phyloP scores from a whole-genome alignment of 2,329 filamentous ascomycete species.

The Microthyrium microscopicum region DNA sequence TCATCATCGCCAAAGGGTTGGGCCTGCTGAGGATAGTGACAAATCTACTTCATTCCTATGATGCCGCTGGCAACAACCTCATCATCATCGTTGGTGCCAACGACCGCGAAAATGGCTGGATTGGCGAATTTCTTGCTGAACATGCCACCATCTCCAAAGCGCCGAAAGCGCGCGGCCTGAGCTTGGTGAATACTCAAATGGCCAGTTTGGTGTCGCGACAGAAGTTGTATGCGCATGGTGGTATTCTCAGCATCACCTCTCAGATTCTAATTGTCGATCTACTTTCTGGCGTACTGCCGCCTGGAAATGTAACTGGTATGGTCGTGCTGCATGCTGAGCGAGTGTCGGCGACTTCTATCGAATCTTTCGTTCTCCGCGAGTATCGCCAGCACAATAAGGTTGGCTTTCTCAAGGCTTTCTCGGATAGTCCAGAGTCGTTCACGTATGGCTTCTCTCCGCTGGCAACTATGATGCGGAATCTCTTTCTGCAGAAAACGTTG shows the following conservation, averaged over 20 bases:
- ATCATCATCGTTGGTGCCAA: constrained; percentile 79
- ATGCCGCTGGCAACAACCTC: constrained; percentile 86
- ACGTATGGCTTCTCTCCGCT: constrained; percentile 76
- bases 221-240: constrained; percentile 79
- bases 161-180: constrained; percentile 67
- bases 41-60: constrained; percentile 93
- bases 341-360: constrained; percentile 68
- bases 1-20: constrained; percentile 79
- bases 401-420: constrained; percentile 92
- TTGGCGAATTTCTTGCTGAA: constrained; percentile 88
- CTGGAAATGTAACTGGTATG: constrained; percentile 73
- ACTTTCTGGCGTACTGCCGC: constrained; percentile 63
- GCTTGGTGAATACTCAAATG: constrained; percentile 84
- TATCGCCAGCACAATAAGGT: constrained; percentile 88
- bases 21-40: constrained; percentile 82
- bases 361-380: constrained; percentile 88
- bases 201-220: constrained; percentile 76
- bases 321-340: constrained; percentile 78
- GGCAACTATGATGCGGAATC: constrained; percentile 75
- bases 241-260: constrained; percentile 90
- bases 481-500: constrained; percentile 77
- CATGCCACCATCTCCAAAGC: constrained; percentile 81
- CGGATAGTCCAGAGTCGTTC: constrained; percentile 83
- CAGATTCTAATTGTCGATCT: constrained; percentile 90
- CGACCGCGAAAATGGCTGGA: constrained; percentile 89